Conservation (phyloP, 495 filamentous ascomycete species). For the Chaetomium fimeti region DNA sequence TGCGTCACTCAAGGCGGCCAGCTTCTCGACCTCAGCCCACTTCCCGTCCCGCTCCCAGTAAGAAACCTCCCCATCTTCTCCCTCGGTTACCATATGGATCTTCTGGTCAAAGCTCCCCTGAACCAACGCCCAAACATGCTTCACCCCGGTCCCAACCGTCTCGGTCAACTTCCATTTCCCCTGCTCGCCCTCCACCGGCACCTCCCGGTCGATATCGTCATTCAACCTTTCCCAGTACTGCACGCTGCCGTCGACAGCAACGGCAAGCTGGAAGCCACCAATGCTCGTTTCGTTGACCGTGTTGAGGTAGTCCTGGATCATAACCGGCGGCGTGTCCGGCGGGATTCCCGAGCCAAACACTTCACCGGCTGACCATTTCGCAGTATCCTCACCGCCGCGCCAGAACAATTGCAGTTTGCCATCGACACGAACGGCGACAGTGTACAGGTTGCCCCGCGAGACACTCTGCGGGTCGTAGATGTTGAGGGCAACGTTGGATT, state of each 20-base stretch:
- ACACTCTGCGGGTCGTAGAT: constrained; percentile 13
- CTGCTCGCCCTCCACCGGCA: constrained; percentile 6
- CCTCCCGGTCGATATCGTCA: neutral
- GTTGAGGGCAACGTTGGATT: constrained; percentile 26
- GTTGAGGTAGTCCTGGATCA: constrained; percentile 27
- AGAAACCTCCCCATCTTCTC: constrained; percentile 4
- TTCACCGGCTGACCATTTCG: constrained; percentile 19
- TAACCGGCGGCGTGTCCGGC: constrained; percentile 20
- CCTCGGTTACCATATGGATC: constrained; percentile 22
- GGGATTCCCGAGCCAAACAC: constrained; percentile 23
- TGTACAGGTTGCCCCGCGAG: constrained; percentile 24
- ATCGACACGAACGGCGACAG: constrained; percentile 22
- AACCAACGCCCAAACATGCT: constrained; percentile 24
- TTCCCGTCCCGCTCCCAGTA: constrained; percentile 22
- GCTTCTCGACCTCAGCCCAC: constrained; percentile 12
- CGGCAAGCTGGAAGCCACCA: constrained; percentile 23
- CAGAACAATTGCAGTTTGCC: constrained; percentile 28
- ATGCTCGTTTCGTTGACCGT: constrained; percentile 20
- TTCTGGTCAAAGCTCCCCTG: constrained; percentile 24
- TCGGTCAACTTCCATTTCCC: constrained; percentile 25
- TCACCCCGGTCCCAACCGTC: constrained; percentile 9
- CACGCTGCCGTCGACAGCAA: constrained; percentile 25
- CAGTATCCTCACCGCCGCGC: constrained; percentile 9
- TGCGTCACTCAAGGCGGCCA: neutral
- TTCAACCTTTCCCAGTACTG: constrained; percentile 29